Base-by-base conservation (phyloP, 2,329 filamentous ascomycete genomes). In the Cercospora janseana region DNA sequence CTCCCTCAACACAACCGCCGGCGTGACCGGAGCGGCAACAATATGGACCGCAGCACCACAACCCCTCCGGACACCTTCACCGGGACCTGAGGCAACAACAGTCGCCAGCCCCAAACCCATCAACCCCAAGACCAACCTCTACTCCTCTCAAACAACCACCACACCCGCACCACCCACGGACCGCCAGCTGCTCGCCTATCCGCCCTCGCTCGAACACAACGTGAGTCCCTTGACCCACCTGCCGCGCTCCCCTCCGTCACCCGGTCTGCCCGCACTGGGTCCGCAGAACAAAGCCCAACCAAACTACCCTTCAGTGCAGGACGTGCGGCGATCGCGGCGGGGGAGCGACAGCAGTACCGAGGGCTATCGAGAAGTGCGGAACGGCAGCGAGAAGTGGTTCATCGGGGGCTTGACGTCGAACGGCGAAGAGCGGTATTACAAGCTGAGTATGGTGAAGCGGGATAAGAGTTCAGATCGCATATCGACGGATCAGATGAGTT, bases 391-490 rank as follows among this genome's bases (percentile, higher is more conserved):
- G 58, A 89, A 87, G 70, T 88, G 86, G 85, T 91, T 90, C 63
- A 87, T 91, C 47, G 87, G 87, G 16, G 87, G 87, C 5, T 74
- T 85, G 63, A 90, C 86, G 21, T 85, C 86, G 1, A 78, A 72
- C 1, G 87, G 87, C n/a, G 87, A 91, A 63, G 87, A 91, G 66
- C 80, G 81, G 63, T 90, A 88, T 71, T 91, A 90, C 69, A 88
- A 88, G 72, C 72, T 91, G 35, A 86, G 86, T 34, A 86, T 91
- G 57, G 82, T 91, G 41, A 80, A 83, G 66, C 74, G 86, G 48
- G 82, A 87, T 50, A 76, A 82, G 63, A 91, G 87, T 67, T 83
- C 85, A 47, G 87, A 90, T 65, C 78, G 86, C 32, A 68, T 90
- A 61, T 90, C 86, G 60, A 70, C 89, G 50, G 87, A 91, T 70